Percentiles rank a stretch among this genome's conserved stretches.
These are phyloP conservation scores for Candida maesae DNA, from an alignment of 805 yeast genomes.

Conservation along the genomic window DNA sequence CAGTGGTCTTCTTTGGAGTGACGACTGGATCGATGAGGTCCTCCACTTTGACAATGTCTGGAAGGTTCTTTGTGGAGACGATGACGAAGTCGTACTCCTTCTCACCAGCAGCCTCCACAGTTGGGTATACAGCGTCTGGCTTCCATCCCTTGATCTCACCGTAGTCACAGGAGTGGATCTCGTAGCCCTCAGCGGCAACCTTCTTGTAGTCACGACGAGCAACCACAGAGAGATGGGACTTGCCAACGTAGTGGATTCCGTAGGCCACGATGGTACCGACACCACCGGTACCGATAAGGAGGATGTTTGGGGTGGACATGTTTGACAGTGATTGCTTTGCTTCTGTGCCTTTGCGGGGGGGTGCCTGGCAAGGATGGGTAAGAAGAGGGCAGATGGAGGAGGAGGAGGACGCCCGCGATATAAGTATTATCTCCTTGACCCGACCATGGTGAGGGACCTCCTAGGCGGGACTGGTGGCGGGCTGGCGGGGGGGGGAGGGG, in stretches of 20 bases:
- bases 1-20: conserved; percentile 41
- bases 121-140: conserved; percentile 49
- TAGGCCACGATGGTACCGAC: conserved; percentile 79
- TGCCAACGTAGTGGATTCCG: conserved; percentile 46
- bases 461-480: too few relatives aligned
- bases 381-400: too few relatives aligned
- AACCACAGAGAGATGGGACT: conserved; percentile 54
- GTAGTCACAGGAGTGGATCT: conserved; percentile 58
- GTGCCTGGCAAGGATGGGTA: neutral
- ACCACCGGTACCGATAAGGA: conserved; percentile 81
- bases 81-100: conserved; percentile 54
- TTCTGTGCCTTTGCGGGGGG: neutral
- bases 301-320: conserved; percentile 33
- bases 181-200: conserved; percentile 50
- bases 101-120: conserved; percentile 43
- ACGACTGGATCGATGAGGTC: conserved; percentile 48
- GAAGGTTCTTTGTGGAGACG: conserved; percentile 61
- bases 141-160: conserved; percentile 52
- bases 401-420: too few relatives aligned
- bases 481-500: too few relatives aligned
- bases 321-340: too few relatives aligned
- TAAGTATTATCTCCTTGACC: too few relatives aligned
- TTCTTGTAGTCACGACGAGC: conserved; percentile 61
- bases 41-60: conserved; percentile 53
- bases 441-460: too few relatives aligned